Evolutionary conservation across 1,284 basidiomycete genomes (phyloP).

Genomic region (Gomphus bonarii): DNA sequence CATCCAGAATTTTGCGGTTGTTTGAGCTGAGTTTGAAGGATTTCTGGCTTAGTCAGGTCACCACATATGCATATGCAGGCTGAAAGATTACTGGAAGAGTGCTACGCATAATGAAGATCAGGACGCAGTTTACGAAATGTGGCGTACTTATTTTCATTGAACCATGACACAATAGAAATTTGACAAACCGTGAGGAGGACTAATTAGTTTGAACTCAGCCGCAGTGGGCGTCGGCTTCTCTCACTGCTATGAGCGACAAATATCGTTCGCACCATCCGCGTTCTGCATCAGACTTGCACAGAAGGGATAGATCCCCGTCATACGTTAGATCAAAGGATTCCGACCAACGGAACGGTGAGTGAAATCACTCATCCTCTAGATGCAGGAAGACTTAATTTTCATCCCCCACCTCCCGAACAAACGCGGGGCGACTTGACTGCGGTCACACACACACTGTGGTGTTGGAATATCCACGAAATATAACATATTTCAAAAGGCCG

Average conservation of each 20-base stretch:
- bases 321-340: not conserved
- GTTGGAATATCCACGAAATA: not conserved
- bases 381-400: not conserved
- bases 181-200: not conserved
- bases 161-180: no score
- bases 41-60: no score
- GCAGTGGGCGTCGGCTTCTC: not conserved
- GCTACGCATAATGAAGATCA: no score
- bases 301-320: not conserved
- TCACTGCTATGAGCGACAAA: not conserved
- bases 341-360: slow-evolving; percentile 1
- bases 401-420: slow-evolving; percentile 3
- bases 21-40: no score
- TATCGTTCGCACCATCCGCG: not conserved
- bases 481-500: not conserved
- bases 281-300: not conserved
- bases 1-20: no score
- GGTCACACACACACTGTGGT: not conserved
- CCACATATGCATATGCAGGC: no score
- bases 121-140: no score
- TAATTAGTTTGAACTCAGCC: not conserved
- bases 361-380: not conserved
- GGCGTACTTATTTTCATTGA: no score
- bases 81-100: no score
- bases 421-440: not conserved